A percentile compares a stretch with the other conserved stretches of the same genome.
Evolutionary conservation across 2,329 filamentous ascomycete species (phyloP).

Genomic region (Aspergillus sp.): DNA sequence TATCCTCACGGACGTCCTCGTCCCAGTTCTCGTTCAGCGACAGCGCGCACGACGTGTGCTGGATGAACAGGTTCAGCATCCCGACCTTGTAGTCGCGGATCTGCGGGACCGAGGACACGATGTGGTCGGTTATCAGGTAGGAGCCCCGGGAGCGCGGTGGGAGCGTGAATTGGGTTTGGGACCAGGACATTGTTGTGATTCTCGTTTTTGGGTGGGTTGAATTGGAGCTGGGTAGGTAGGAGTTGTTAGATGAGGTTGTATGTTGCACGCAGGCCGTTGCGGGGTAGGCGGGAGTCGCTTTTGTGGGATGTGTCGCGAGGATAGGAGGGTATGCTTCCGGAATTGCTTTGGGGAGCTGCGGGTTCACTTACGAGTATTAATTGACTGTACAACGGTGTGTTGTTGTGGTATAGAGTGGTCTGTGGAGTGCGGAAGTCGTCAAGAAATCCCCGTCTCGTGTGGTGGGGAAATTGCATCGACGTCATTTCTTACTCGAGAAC

Average conservation of each 20-base stretch:
- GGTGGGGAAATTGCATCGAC: slow-evolving; percentile 21
- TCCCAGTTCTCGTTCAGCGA: slow-evolving; percentile 93
- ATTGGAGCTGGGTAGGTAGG: slow-evolving; percentile 18
- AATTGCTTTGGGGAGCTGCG: background rate
- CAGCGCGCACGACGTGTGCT: slow-evolving; percentile 92
- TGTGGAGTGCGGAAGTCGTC: slow-evolving; percentile 12
- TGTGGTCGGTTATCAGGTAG: slow-evolving; percentile 84
- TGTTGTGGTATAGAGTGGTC: background rate
- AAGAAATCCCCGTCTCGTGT: slow-evolving; percentile 2
- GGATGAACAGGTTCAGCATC: slow-evolving; percentile 85
- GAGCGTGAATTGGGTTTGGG: slow-evolving; percentile 82
- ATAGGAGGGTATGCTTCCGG: background rate
- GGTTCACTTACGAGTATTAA: background rate
- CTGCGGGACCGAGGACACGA: slow-evolving; percentile 75
- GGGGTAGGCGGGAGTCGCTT: background rate
- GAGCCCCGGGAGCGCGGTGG: slow-evolving; percentile 77
- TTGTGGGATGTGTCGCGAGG: background rate
- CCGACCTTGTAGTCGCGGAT: slow-evolving; percentile 82
- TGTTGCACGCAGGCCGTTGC: background rate
- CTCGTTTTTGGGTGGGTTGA: slow-evolving; percentile 20
- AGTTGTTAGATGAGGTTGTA: background rate
- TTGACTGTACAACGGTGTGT: background rate
- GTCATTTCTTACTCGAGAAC: slow-evolving; percentile 11
- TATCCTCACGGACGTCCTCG: slow-evolving; percentile 83
- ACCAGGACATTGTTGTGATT: slow-evolving; percentile 66